Conservation (phyloP, 1,284 basidiomycete genomes). For the Ustilago nuda region DNA sequence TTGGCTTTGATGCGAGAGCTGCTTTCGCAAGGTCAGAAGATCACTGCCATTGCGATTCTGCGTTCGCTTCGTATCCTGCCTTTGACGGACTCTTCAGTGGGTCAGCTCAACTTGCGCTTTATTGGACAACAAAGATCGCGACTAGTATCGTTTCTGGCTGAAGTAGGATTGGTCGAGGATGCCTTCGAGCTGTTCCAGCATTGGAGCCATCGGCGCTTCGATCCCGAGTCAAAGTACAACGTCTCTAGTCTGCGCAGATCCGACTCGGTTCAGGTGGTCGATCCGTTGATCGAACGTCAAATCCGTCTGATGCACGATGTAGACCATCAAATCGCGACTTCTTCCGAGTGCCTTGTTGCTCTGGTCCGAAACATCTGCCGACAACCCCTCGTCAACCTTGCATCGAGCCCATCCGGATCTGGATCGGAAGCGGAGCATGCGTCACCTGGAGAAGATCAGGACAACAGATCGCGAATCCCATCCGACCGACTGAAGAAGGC, state of each 20-base stretch:
- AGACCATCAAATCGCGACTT: constrained; percentile 15
- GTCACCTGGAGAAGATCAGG: neutral
- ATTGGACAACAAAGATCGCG: constrained; percentile 2
- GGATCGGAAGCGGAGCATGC: neutral
- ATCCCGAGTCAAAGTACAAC: neutral
- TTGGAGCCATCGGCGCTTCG: constrained; percentile 32
- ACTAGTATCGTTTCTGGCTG: constrained; percentile 22
- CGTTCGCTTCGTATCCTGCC: constrained; percentile 35
- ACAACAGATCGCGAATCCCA: neutral
- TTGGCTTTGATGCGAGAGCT: constrained; percentile 17
- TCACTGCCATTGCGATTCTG: constrained; percentile 16
- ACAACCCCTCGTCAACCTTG: neutral
- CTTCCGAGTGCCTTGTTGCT: constrained; percentile 15
- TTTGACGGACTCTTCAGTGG: constrained; percentile 13
- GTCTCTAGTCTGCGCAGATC: constrained; percentile 5
- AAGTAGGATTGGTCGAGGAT: constrained; percentile 23
- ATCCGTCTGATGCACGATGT: constrained; percentile 32
- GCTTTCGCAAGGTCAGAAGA: constrained; percentile 8
- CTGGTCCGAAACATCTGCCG: constrained; percentile 30
- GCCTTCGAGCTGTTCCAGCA: constrained; percentile 40
- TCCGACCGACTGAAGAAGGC: constrained; percentile 23
- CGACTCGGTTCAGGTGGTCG: constrained; percentile 5
- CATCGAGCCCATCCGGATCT: neutral
- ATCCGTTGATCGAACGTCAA: constrained; percentile 40
- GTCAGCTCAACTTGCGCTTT: constrained; percentile 36